These are phyloP conservation scores for Nothopassalora personata DNA, from an alignment of 2,329 filamentous ascomycete genomes.

Conservation along the genomic window DNA sequence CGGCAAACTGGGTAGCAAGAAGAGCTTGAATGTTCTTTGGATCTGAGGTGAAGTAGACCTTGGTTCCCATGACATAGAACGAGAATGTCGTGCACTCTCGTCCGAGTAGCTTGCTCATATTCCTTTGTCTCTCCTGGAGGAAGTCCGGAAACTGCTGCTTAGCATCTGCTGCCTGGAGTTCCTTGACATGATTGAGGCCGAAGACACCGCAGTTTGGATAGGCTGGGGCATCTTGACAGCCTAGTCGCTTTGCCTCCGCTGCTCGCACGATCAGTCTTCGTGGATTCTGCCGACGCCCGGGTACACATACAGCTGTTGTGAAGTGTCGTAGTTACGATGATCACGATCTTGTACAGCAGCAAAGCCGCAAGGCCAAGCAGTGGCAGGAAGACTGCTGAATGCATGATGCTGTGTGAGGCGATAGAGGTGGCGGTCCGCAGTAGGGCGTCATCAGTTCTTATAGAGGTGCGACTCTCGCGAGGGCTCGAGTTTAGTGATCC, in stretches of 20 bases:
- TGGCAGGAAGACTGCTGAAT: constrained; percentile 20
- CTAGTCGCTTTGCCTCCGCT: constrained; percentile 23
- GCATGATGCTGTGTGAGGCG: constrained; percentile 12
- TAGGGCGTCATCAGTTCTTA: neutral
- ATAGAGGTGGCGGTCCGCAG: neutral
- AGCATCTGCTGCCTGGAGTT: constrained; percentile 27
- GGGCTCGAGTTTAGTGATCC: neutral
- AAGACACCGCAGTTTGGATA: constrained; percentile 25
- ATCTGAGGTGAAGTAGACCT: constrained; percentile 27
- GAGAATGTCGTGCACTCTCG: constrained; percentile 27
- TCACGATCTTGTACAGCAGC: constrained; percentile 22
- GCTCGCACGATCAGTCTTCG: constrained; percentile 1
- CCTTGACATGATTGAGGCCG: constrained; percentile 26
- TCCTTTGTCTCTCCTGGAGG: constrained; percentile 22
- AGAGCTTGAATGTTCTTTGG: constrained; percentile 35
- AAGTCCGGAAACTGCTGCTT: constrained; percentile 27
- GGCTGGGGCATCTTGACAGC: constrained; percentile 23
- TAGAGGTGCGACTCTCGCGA: neutral
- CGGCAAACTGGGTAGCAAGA: constrained; percentile 30
- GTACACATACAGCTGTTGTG: constrained; percentile 14
- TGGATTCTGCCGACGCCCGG: neutral
- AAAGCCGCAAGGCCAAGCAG: constrained; percentile 21
- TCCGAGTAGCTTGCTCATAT: constrained; percentile 23
- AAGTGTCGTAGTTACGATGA: constrained; percentile 13
- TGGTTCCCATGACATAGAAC: constrained; percentile 22